phyloP scores from a whole-genome alignment of 2,329 filamentous ascomycete species.

The Trichoderma endophyticum region DNA sequence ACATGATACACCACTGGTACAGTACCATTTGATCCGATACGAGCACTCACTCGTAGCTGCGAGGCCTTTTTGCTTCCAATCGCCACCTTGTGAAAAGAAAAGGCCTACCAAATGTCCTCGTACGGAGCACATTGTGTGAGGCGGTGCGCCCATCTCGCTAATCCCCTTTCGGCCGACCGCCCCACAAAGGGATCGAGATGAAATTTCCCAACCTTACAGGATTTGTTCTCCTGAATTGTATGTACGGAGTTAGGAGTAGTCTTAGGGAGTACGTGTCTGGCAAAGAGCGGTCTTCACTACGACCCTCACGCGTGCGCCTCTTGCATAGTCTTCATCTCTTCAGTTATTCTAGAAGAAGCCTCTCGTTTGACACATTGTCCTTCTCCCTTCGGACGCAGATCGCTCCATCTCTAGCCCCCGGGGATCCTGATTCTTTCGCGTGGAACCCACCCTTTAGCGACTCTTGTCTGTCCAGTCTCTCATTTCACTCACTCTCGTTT shows the following conservation, averaged over 20 bases:
- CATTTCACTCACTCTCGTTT: neutral
- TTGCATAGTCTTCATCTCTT: conserved; percentile 17
- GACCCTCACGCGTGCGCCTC: conserved; percentile 1
- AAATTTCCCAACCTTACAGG: conserved; percentile 19
- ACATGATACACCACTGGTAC: neutral
- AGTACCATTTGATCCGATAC: neutral
- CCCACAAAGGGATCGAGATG: conserved; percentile 20
- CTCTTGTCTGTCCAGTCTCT: neutral
- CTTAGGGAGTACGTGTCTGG: conserved; percentile 16
- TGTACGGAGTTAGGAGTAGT: conserved; percentile 18
- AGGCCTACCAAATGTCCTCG: neutral
- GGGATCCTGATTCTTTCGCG: neutral
- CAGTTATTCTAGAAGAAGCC: conserved; percentile 14
- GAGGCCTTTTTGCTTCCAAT: neutral
- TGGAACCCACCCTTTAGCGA: conserved; percentile 12
- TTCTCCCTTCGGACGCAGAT: conserved; percentile 3
- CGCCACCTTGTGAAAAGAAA: neutral
- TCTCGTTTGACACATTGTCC: conserved; percentile 12
- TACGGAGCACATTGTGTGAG: conserved; percentile 1
- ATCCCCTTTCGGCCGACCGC: neutral
- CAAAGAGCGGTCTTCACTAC: conserved; percentile 18
- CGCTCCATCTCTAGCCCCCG: neutral
- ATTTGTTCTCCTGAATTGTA: conserved; percentile 18
- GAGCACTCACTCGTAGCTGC: neutral
- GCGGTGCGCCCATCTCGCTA: conserved; percentile 17